phyloP scores from a whole-genome alignment of 371 early-diverging fungal genomes.

The Mucor irregularis region DNA sequence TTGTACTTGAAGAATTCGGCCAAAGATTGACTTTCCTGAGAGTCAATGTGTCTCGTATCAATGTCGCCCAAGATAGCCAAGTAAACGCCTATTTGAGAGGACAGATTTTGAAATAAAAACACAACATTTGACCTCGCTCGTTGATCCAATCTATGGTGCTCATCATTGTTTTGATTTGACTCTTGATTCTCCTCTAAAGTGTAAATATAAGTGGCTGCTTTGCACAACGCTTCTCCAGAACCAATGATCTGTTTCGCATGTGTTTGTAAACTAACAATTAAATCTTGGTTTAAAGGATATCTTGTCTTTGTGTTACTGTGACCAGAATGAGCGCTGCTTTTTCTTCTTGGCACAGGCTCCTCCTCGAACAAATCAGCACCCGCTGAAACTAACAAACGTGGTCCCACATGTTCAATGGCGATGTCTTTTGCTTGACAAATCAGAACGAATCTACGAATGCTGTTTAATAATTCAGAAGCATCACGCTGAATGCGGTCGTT shows the following conservation, averaged over 20 bases:
- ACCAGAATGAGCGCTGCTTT: constrained; percentile 3
- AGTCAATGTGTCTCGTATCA: constrained; percentile 28
- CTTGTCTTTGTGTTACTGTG: constrained; percentile 23
- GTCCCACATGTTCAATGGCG: constrained; percentile 28
- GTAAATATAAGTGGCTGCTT: constrained; percentile 31
- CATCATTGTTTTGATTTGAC: constrained; percentile 1
- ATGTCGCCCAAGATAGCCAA: constrained; percentile 43
- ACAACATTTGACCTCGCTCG: constrained; percentile 28
- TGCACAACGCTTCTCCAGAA: constrained; percentile 44
- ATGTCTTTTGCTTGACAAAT: constrained; percentile 41
- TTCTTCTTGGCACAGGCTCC: background rate
- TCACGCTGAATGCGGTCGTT: constrained; percentile 38
- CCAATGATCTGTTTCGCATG: constrained; percentile 50
- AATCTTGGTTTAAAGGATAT: constrained; percentile 46
- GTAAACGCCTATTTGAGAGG: constrained; percentile 43
- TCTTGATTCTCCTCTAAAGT: constrained; percentile 34
- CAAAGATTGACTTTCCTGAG: constrained; percentile 35
- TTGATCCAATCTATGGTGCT: constrained; percentile 26
- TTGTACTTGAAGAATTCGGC: constrained; percentile 67
- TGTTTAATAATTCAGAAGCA: constrained; percentile 67
- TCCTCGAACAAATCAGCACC: background rate
- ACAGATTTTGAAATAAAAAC: constrained; percentile 47
- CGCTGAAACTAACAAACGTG: constrained; percentile 21
- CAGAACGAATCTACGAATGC: constrained; percentile 71
- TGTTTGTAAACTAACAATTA: constrained; percentile 46